Conservation (phyloP, 2,329 filamentous ascomycete genomes). For the Ascosphaera apis region DNA sequence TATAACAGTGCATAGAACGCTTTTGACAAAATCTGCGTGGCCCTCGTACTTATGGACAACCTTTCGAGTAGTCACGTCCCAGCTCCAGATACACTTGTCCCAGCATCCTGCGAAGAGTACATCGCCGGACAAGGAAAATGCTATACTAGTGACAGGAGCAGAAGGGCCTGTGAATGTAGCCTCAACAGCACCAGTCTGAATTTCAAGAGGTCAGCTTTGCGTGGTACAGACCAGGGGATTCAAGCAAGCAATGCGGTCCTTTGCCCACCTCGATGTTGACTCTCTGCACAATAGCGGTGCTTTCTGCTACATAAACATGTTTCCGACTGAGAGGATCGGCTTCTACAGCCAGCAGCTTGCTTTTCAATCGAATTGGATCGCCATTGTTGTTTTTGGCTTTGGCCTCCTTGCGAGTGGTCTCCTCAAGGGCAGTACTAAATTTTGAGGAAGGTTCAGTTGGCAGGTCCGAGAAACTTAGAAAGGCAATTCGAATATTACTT, state of each 20-base stretch:
- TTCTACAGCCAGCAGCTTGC: constrained; percentile 60
- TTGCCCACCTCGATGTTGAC: constrained; percentile 52
- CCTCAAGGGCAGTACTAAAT: constrained; percentile 23
- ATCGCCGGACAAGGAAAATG: constrained; percentile 35
- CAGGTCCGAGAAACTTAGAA: constrained; percentile 13
- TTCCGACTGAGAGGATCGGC: constrained; percentile 40
- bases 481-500: constrained; percentile 14
- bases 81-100: constrained; percentile 84
- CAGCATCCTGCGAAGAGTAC: constrained; percentile 67
- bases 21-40: constrained; percentile 81
- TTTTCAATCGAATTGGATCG: constrained; percentile 53
- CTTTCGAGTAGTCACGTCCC: constrained; percentile 38
- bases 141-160: constrained; percentile 58
- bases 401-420: constrained; percentile 39
- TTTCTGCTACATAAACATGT: constrained; percentile 61
- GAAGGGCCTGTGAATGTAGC: constrained; percentile 46
- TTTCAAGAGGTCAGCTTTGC: neutral
- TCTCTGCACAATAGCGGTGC: constrained; percentile 54
- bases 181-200: constrained; percentile 22
- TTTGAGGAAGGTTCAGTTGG: constrained; percentile 6
- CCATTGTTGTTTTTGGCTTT: constrained; percentile 67
- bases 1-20: constrained; percentile 40
- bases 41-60: constrained; percentile 42
- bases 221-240: neutral
- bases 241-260: constrained; percentile 5